Base-by-base conservation (phyloP, 2,329 filamentous ascomycete species). In the Exophiala xenobiotica region DNA sequence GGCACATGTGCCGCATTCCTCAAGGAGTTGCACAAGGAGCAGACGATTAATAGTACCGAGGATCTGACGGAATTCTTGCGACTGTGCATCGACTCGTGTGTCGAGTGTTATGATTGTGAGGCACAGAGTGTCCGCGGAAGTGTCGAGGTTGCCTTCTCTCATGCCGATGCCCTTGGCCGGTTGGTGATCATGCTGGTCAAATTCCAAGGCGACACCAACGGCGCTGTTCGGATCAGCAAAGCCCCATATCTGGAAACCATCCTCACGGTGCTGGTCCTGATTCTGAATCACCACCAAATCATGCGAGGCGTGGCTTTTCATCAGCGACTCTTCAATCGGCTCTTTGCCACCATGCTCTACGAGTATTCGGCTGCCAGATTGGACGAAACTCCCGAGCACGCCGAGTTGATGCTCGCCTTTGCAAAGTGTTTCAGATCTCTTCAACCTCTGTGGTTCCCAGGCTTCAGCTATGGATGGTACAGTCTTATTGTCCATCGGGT, bases 291-390 rank as follows among this genome's bases (percentile, higher is more conserved):
- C 61, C 90, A 97, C 66, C 86, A 95, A 63, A 79, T 87, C 49
- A 88, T 85, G 68, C 83, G 86, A 39, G 87, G 84, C 3, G 90
- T 96, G 47, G 80, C 78, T 31, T 91, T 95, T 74, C 92, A 90
- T 63, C 87, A 92, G 65, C 85, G 89, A 56, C 85, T 95, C 23
- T 97, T 96, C 76, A 93, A 91, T 79, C 85, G 92, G 39, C 78
- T 99, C 35, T 87, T 96, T 65, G 92, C 90, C 0, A 80, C 87
- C 63, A 78, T 96, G 41, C 78, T 99, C 3, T 88, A 87, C 67
- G 86, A 93, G 61, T 79, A 92, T 49, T 77, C 81, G 22, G 65
- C 74, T 40, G 74, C 81, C 41, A 78, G 78, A 9, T 77, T 83
- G 54, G 78, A 85, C 50, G 66, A 85, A 26, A 67, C 77, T 39